phyloP scores from a whole-genome alignment of 176 grass and related monocot genomes.

The Secale cereale region DNA sequence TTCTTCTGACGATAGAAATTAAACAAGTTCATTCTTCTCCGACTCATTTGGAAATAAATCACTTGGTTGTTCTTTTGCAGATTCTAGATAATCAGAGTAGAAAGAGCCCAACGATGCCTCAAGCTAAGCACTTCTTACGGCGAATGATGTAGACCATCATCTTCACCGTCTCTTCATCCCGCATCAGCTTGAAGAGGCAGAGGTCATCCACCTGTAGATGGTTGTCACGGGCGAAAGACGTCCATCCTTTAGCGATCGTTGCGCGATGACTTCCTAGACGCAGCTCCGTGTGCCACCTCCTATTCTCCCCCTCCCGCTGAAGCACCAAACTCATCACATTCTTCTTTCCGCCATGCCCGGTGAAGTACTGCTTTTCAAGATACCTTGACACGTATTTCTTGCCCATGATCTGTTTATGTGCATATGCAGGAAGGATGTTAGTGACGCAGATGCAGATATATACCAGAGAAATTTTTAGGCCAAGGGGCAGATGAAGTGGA shows the following conservation, averaged over 20 bases:
- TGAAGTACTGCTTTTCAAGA: neutral
- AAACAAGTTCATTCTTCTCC: neutral
- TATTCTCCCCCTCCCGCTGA: neutral
- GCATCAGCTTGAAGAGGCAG: neutral
- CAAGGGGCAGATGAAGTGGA: no score
- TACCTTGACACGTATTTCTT: neutral
- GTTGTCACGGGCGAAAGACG: neutral
- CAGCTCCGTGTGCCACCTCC: neutral
- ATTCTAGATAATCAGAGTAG: neutral
- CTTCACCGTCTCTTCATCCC: neutral
- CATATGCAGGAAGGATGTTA: neutral
- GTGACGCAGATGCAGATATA: neutral
- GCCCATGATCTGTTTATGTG: neutral
- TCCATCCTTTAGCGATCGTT: neutral
- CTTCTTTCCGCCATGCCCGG: neutral
- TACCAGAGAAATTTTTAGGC: no score
- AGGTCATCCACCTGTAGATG: neutral
- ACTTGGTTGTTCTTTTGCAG: neutral
- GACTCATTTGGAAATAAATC: neutral
- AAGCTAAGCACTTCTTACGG: neutral
- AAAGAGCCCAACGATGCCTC: neutral
- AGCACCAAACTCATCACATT: neutral
- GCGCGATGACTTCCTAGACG: neutral
- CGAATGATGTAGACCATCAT: neutral
- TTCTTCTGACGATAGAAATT: neutral